A percentile compares a stretch with the other conserved stretches of the same genome.
phyloP scores from a whole-genome alignment of 805 yeast species.

The Yamadazyma scolyti region DNA sequence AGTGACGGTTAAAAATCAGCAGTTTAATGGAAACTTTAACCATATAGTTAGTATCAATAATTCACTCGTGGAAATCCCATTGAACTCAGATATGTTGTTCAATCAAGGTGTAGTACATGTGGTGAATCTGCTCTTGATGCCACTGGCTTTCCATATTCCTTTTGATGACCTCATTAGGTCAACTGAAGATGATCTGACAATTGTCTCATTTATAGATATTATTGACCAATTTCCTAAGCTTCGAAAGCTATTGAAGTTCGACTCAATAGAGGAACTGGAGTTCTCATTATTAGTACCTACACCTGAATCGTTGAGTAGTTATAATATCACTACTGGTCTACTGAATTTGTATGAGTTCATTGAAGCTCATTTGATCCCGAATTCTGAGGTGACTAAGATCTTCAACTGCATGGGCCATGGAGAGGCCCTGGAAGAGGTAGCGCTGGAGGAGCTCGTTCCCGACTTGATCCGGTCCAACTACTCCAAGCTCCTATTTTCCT shows the following conservation, averaged over 20 bases:
- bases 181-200: conserved; percentile 36
- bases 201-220: conserved; percentile 39
- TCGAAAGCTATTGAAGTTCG: conserved; percentile 36
- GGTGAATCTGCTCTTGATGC: conserved; percentile 52
- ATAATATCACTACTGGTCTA: conserved; percentile 44
- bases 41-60: conserved; percentile 23
- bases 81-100: conserved; percentile 65
- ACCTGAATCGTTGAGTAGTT: conserved; percentile 48
- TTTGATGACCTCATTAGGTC: conserved; percentile 54
- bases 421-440: conserved; percentile 5
- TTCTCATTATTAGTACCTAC: conserved; percentile 74
- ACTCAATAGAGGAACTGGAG: conserved; percentile 17
- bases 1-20: conserved; percentile 18
- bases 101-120: conserved; percentile 85
- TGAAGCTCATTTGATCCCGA: conserved; percentile 66
- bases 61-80: conserved; percentile 29
- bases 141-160: conserved; percentile 50
- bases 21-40: conserved; percentile 16
- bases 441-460: too few species aligned
- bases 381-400: conserved; percentile 44
- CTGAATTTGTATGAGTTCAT: conserved; percentile 51
- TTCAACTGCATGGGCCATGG: conserved; percentile 36
- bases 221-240: conserved; percentile 42
- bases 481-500: conserved; percentile 30
- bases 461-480: conserved; percentile 46